Conservation (phyloP, 2,329 filamentous ascomycete genomes). For the Paramyrothecium roridum region DNA sequence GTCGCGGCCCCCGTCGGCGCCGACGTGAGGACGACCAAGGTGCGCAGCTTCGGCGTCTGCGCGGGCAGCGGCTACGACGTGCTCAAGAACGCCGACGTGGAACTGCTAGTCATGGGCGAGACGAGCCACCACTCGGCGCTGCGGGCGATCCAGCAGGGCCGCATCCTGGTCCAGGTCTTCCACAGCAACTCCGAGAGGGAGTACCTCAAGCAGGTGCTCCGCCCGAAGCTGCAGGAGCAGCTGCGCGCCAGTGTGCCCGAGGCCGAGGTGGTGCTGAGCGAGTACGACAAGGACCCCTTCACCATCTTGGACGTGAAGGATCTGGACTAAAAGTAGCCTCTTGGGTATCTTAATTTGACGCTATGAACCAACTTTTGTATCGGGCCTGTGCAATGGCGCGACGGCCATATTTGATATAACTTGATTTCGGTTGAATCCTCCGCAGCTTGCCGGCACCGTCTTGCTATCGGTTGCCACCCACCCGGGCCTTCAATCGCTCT, state of each 20-base stretch:
- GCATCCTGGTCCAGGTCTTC: slow-evolving; percentile 79
- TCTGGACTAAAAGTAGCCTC: slow-evolving; percentile 22
- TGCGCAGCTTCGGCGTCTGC: slow-evolving; percentile 77
- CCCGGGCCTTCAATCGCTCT: slow-evolving; percentile 2
- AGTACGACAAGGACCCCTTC: slow-evolving; percentile 83
- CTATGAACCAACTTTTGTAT: neutral
- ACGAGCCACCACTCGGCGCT: slow-evolving; percentile 91
- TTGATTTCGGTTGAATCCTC: neutral
- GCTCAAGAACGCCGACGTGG: slow-evolving; percentile 66
- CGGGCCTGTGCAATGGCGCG: neutral
- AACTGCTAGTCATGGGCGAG: slow-evolving; percentile 88
- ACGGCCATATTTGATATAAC: neutral
- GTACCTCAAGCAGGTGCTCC: slow-evolving; percentile 72
- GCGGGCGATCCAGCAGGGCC: slow-evolving; percentile 78
- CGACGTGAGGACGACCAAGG: slow-evolving; percentile 31
- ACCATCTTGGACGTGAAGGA: slow-evolving; percentile 60
- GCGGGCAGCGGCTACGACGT: slow-evolving; percentile 83
- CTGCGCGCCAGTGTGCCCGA: slow-evolving; percentile 48
- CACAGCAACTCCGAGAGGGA: slow-evolving; percentile 91
- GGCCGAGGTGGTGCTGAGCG: slow-evolving; percentile 70
- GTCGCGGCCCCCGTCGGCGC: slow-evolving; percentile 49
- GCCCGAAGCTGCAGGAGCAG: slow-evolving; percentile 57
- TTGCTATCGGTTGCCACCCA: neutral
- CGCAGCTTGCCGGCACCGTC: neutral
- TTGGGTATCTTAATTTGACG: slow-evolving; percentile 14